These are phyloP conservation scores for Dictyostelium purpureum DNA, from an alignment of 78 protist genomes.

Conservation along the genomic window DNA sequence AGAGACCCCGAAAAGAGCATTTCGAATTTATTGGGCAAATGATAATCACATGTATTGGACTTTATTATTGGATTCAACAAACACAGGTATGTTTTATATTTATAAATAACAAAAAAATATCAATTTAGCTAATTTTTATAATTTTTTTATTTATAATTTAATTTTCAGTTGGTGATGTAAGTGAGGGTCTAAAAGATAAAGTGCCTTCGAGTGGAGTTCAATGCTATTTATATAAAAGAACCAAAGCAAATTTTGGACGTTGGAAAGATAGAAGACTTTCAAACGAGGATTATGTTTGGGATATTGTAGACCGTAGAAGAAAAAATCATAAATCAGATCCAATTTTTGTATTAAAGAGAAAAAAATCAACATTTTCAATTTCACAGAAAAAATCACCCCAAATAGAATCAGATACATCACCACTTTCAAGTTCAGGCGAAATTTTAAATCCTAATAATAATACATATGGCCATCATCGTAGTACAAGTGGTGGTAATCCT, in stretches of 20 bases:
- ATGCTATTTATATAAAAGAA: constrained; percentile 58
- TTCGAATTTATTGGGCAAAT: constrained; percentile 76
- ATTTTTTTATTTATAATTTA: neutral
- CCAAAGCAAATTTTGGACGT: constrained; percentile 71
- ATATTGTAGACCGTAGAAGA: constrained; percentile 63
- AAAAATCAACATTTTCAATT: constrained; percentile 29
- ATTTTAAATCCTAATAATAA: constrained; percentile 20
- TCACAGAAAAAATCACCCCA: constrained; percentile 14
- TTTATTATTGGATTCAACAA: constrained; percentile 52
- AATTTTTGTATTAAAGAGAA: constrained; percentile 50
- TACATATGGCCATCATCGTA: neutral
- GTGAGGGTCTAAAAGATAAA: constrained; percentile 43
- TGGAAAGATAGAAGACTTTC: constrained; percentile 77
- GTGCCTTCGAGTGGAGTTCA: constrained; percentile 46
- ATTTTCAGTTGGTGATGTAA: constrained; percentile 55
- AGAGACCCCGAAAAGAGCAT: constrained; percentile 49
- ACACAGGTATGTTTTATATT: constrained; percentile 46
- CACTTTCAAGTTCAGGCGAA: constrained; percentile 58
- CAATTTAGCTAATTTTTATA: neutral
- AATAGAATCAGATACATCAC: constrained; percentile 29
- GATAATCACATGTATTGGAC: constrained; percentile 79
- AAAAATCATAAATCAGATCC: constrained; percentile 57
- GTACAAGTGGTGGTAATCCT: neutral
- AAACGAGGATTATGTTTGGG: constrained; percentile 74
- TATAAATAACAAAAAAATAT: too few species aligned